Evolutionary conservation across 495 filamentous ascomycete genomes (phyloP), one percentile per base, ranked within the genome.

Genomic region (Penicillium turbatum): DNA sequence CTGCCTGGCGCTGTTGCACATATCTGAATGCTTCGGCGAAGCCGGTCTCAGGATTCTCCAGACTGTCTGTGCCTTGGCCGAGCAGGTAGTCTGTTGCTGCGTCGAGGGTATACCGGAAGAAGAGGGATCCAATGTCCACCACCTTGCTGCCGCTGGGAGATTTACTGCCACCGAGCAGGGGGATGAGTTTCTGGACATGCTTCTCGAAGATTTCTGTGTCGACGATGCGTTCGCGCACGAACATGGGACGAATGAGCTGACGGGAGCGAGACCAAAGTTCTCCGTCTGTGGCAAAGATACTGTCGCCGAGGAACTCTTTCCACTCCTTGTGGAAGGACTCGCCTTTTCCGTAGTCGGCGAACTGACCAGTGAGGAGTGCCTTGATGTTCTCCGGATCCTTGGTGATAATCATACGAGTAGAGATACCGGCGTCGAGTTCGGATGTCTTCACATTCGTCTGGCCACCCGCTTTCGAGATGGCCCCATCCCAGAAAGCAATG

Each of bases 101-200:
- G 65, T 97, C 91, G 9, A 97, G 74, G 1, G 90, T 92, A 57
- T 86, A 88, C 8, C 89, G 80, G 74, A 88, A 92, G 66, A 92
- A 85, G 16, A 92, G 72, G 8, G 84, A 79, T 29, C 78, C 76
- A 31, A 92, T 78, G 65, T 95, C 83, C 17, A 90, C 74, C 2
- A 79, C 74, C 37, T 69, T 72, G 32, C 78, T 80, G 31, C 78
- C 71, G 26, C 74, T 41, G 2, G 67, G 61, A 8, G 65, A 55
- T 7, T 27, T 31, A n/a, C 59, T 62, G 12, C 76, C 73, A 0
- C 81, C 82, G 29, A 85, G 76, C 41, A 82, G 79, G 0, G 74
- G 75, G 31, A 91, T 83, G 35, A 92, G 74, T 39, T 81, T 79
- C 60, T 85, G 75, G 3, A 90, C 79, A 70, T 95, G 87, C 9